Percentiles rank a stretch among this genome's conserved stretches.
phyloP scores from a whole-genome alignment of 306 rosid genomes.

The Quercus robur region DNA sequence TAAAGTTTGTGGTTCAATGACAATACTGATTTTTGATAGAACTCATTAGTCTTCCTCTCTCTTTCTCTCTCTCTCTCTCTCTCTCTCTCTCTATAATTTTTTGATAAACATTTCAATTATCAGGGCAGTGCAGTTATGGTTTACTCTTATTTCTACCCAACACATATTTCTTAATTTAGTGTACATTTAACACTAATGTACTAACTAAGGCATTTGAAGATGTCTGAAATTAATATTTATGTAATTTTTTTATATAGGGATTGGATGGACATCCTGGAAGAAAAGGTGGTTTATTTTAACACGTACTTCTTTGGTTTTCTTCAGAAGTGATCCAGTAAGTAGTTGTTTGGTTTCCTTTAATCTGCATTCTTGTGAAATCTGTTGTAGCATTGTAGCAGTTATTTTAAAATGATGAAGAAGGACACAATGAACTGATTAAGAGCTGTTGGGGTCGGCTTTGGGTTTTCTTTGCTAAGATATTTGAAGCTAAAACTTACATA shows the following conservation, averaged over 20 bases:
- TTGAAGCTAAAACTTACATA: background rate
- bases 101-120: background rate
- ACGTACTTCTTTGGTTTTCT: slow-evolving; percentile 86
- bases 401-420: background rate
- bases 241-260: slow-evolving; percentile 45
- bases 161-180: background rate
- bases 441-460: background rate
- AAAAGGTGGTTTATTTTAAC: slow-evolving; percentile 98
- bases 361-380: background rate
- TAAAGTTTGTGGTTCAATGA: background rate
- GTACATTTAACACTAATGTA: background rate
- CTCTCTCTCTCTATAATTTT: no score
- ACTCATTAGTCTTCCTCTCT: background rate
- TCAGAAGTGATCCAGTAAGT: slow-evolving; percentile 99
- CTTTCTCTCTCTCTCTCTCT: no score
- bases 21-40: background rate
- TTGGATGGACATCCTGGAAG: slow-evolving; percentile 99
- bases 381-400: background rate
- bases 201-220: background rate
- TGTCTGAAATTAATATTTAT: background rate
- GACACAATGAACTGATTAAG: slow-evolving; percentile 5
- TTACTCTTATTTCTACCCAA: background rate
- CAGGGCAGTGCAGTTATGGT: background rate
- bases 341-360: slow-evolving; percentile 3
- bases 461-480: background rate